Conservation (phyloP, 495 filamentous ascomycete genomes). For the Zalerion maritima region DNA sequence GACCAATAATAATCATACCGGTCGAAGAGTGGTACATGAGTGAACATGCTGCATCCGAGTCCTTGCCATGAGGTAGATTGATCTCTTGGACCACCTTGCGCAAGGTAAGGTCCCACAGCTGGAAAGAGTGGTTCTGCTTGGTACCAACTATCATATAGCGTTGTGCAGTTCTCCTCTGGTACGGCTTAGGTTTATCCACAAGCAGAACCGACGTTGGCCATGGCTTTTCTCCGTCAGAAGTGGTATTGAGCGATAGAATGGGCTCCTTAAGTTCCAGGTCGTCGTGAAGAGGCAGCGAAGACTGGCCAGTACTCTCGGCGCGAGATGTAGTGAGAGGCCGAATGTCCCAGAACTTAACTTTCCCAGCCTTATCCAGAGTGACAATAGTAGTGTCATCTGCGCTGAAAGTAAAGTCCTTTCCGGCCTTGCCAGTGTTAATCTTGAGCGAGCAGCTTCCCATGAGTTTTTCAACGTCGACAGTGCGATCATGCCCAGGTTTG, state of each 20-base stretch:
- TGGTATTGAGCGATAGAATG: slow-evolving; percentile 61
- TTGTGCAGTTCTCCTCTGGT: slow-evolving; percentile 68
- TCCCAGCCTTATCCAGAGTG: slow-evolving; percentile 89
- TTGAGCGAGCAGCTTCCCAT: slow-evolving; percentile 72
- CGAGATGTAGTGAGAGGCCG: slow-evolving; percentile 50
- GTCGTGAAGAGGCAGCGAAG: slow-evolving; percentile 34
- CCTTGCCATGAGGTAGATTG: slow-evolving; percentile 88
- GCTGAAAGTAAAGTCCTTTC: slow-evolving; percentile 95
- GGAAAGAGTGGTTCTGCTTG: slow-evolving; percentile 97
- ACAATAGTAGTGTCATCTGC: slow-evolving; percentile 89
- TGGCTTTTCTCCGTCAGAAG: slow-evolving; percentile 67
- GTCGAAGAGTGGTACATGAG: slow-evolving; percentile 81
- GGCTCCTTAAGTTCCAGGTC: slow-evolving; percentile 63
- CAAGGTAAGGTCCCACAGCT: slow-evolving; percentile 96
- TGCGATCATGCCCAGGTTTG: slow-evolving; percentile 53
- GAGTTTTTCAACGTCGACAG: slow-evolving; percentile 72
- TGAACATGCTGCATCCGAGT: slow-evolving; percentile 93
- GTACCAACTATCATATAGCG: slow-evolving; percentile 93
- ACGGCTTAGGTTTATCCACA: slow-evolving; percentile 86
- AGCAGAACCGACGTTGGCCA: slow-evolving; percentile 94
- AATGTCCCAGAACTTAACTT: slow-evolving; percentile 94
- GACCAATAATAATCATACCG: slow-evolving; percentile 85
- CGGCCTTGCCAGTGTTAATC: slow-evolving; percentile 93
- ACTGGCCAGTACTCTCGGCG: slow-evolving; percentile 35
- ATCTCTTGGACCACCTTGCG: slow-evolving; percentile 92